Percentiles rank a stretch among this genome's conserved stretches.
phyloP scores from a whole-genome alignment of 2,329 filamentous ascomycete genomes.

The Podosphaera aphanis region DNA sequence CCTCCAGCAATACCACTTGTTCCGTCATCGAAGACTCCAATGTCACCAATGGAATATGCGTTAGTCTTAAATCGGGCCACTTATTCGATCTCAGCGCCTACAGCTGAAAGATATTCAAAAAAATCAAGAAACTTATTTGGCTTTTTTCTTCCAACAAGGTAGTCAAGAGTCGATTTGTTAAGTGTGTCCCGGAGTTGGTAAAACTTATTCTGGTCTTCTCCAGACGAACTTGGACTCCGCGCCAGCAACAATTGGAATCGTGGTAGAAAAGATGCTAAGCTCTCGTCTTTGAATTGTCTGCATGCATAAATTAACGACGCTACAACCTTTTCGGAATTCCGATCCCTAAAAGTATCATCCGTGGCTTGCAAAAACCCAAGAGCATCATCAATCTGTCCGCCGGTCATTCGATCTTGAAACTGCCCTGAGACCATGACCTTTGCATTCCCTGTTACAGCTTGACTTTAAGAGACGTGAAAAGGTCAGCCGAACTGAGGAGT shows the following conservation, averaged over 20 bases:
- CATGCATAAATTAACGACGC: background rate
- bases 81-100: background rate
- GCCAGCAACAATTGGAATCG: background rate
- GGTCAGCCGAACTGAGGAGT: background rate
- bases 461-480: background rate
- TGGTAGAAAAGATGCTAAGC: background rate
- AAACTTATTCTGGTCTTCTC: background rate
- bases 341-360: background rate
- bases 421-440: background rate
- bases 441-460: background rate
- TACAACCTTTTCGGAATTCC: background rate
- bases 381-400: background rate
- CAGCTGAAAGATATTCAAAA: background rate
- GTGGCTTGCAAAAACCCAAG: background rate
- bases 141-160: background rate
- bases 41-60: background rate
- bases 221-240: background rate
- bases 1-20: background rate
- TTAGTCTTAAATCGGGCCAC: background rate
- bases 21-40: background rate
- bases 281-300: background rate
- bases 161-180: background rate
- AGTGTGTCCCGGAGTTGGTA: background rate
- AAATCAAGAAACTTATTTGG: background rate
- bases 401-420: background rate